phyloP scores from a whole-genome alignment of 2,329 filamentous ascomycete genomes.

The Daldinia sp. region DNA sequence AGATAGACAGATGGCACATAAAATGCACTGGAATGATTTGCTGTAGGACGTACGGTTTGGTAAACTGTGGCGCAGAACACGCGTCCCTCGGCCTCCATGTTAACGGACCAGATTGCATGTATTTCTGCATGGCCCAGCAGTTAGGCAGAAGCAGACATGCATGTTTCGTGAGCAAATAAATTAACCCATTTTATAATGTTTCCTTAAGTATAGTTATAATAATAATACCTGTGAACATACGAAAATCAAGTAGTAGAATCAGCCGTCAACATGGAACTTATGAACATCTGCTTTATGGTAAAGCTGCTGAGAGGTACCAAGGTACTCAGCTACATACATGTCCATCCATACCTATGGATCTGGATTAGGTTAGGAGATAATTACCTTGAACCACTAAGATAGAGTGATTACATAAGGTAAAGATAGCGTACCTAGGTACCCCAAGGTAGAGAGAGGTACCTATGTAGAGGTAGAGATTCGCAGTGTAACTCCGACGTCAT shows the following conservation, averaged over 20 bases:
- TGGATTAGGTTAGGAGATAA: too few species aligned
- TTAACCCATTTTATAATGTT: background rate
- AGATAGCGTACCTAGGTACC: background rate
- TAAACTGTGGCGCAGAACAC: conserved; percentile 12
- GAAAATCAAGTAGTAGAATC: background rate
- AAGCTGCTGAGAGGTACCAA: background rate
- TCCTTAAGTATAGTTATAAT: background rate
- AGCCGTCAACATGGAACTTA: background rate
- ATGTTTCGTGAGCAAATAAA: too few species aligned
- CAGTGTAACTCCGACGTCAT: conserved; percentile 31
- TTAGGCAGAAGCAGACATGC: conserved; percentile 1
- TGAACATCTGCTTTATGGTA: background rate
- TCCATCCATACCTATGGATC: too few species aligned
- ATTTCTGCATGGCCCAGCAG: background rate
- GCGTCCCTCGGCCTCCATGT: conserved; percentile 13
- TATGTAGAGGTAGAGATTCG: background rate
- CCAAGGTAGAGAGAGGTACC: background rate
- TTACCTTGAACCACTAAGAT: too few species aligned
- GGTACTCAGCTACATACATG: too few species aligned
- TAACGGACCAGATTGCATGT: conserved; percentile 27
- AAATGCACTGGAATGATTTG: background rate
- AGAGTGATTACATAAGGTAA: too few species aligned
- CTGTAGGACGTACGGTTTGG: background rate
- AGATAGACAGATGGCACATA: background rate
- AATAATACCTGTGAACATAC: background rate